phyloP scores from a whole-genome alignment of 1,284 basidiomycete genomes.

The Ceratobasidium sp. region DNA sequence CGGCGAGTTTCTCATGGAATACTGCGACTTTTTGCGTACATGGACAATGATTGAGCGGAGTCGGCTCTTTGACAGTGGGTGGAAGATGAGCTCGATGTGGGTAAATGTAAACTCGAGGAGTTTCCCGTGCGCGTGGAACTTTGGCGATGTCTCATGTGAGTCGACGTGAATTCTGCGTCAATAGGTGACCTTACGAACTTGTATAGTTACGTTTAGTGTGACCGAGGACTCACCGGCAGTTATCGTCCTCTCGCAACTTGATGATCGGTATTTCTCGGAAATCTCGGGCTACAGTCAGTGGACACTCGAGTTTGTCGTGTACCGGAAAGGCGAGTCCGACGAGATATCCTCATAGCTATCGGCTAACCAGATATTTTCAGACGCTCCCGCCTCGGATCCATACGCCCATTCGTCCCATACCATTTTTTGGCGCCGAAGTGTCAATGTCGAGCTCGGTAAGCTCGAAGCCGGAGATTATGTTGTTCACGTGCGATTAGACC shows the following conservation, averaged over 20 bases:
- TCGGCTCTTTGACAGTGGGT: conserved; percentile 56
- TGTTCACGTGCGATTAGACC: conserved; percentile 58
- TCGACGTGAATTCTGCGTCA: background rate
- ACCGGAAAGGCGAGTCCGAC: conserved; percentile 51
- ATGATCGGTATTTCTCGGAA: conserved; percentile 55
- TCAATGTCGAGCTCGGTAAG: conserved; percentile 51
- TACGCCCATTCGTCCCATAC: conserved; percentile 52
- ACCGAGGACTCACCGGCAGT: conserved; percentile 51
- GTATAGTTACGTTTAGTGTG: conserved; percentile 55
- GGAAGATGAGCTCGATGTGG: conserved; percentile 60
- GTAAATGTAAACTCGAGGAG: conserved; percentile 52
- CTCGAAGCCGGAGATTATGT: conserved; percentile 59
- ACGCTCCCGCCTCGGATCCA: conserved; percentile 42
- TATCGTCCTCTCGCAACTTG: conserved; percentile 58
- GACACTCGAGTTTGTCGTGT: conserved; percentile 58
- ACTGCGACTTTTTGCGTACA: conserved; percentile 57
- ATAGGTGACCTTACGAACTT: background rate
- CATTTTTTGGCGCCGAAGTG: conserved; percentile 50
- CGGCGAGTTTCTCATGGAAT: conserved; percentile 64
- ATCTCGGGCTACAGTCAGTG: conserved; percentile 50
- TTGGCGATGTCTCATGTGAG: conserved; percentile 59
- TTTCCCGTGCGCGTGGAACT: conserved; percentile 54
- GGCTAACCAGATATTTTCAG: background rate
- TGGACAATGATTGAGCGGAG: conserved; percentile 58
- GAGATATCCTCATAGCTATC: no score